Conservation (phyloP, 306 rosid genomes). For the Castanea sativa region DNA sequence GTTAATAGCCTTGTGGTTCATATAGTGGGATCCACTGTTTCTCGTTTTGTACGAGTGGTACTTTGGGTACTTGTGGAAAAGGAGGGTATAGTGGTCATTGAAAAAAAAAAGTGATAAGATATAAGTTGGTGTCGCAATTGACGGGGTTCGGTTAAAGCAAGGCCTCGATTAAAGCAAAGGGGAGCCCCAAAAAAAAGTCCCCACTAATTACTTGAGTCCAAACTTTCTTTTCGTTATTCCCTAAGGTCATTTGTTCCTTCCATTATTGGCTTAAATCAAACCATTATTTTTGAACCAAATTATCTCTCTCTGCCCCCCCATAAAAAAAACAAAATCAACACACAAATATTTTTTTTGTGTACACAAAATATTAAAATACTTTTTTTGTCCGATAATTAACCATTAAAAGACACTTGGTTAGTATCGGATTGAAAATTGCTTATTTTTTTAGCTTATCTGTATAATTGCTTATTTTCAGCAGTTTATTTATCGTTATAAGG, state of each 20-base stretch:
- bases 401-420: no score
- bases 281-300: background rate
- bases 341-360: background rate
- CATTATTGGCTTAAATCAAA: conserved; percentile 2
- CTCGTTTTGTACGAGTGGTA: no score
- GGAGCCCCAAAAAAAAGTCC: background rate
- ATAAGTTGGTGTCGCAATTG: conserved; percentile 16
- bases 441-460: no score
- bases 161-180: conserved; percentile 44
- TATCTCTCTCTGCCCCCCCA: background rate
- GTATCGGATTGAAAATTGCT: no score
- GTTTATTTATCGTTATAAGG: no score
- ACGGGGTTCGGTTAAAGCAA: conserved; percentile 47
- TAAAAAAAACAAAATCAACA: background rate
- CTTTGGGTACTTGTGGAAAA: no score
- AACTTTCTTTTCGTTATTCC: conserved; percentile 29
- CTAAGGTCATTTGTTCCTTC: conserved; percentile 25
- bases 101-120: background rate
- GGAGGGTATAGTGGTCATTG: background rate
- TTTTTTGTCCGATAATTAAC: no score
- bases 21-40: no score
- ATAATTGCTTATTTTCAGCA: no score
- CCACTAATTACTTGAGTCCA: conserved; percentile 26
- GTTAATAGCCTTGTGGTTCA: no score
- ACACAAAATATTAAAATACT: no score